Percentiles rank a stretch among this genome's conserved stretches.
These are phyloP conservation scores for Fusarium xyrophilum DNA, from an alignment of 2,329 filamentous ascomycete genomes.

Conservation along the genomic window DNA sequence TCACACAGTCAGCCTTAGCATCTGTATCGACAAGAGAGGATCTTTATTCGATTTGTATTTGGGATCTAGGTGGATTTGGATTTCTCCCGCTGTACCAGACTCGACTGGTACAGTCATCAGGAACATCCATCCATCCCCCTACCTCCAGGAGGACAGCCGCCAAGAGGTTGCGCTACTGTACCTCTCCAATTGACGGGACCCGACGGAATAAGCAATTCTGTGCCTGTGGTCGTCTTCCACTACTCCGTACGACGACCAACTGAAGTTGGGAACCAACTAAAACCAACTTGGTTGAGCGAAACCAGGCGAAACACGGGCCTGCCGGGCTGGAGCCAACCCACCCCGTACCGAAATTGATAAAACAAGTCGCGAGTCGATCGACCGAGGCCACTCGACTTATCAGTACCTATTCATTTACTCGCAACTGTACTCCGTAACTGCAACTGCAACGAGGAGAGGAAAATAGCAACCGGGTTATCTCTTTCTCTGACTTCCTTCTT, in stretches of 20 bases:
- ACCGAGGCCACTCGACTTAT: slow-evolving; percentile 30
- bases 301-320: slow-evolving; percentile 39
- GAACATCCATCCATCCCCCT: background rate
- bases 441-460: slow-evolving; percentile 10
- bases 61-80: background rate
- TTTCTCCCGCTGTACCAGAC: slow-evolving; percentile 3
- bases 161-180: background rate
- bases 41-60: slow-evolving; percentile 9
- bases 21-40: slow-evolving; percentile 12
- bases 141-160: slow-evolving; percentile 4
- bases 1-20: background rate
- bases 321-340: slow-evolving; percentile 32
- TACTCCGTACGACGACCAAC: slow-evolving; percentile 18
- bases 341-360: slow-evolving; percentile 31
- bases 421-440: background rate
- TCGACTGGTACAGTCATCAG: slow-evolving; percentile 8
- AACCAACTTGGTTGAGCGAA: slow-evolving; percentile 34
- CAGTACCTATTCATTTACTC: background rate
- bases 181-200: background rate
- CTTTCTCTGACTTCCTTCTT: background rate
- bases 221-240: background rate
- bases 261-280: slow-evolving; percentile 24
- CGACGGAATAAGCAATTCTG: slow-evolving; percentile 25
- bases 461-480: slow-evolving; percentile 21
- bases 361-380: slow-evolving; percentile 37